Percentiles rank a stretch among this genome's conserved stretches.
These are phyloP conservation scores for Basidioascus undulatus DNA, from an alignment of 768 basidiomycete genomes.

Conservation along the genomic window DNA sequence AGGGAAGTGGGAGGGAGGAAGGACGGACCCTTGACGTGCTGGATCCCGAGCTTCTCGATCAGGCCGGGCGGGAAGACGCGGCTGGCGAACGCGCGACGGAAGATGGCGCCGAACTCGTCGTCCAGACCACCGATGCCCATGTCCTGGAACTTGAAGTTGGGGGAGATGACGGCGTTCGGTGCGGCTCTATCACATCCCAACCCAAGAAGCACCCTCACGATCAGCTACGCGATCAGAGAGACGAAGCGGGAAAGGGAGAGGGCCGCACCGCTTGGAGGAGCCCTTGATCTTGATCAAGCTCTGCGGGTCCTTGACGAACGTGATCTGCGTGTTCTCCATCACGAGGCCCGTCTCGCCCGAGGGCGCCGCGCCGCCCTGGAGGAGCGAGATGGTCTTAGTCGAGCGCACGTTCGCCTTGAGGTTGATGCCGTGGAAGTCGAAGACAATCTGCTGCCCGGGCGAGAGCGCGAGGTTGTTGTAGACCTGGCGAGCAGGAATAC, in stretches of 20 bases:
- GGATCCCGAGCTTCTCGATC: constrained; percentile 91
- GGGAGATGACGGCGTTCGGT: constrained; percentile 81
- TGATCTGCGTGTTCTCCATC: constrained; percentile 80
- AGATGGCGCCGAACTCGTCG: constrained; percentile 80
- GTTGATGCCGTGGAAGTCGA: constrained; percentile 71
- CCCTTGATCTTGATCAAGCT: constrained; percentile 75
- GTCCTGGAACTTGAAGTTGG: constrained; percentile 98
- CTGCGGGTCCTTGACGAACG: constrained; percentile 56
- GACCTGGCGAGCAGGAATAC: constrained; percentile 21
- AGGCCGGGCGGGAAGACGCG: constrained; percentile 94
- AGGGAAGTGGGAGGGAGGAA: not conserved
- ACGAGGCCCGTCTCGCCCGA: constrained; percentile 35
- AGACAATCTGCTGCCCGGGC: constrained; percentile 42
- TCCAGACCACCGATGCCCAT: constrained; percentile 99
- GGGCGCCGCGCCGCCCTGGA: constrained; percentile 13
- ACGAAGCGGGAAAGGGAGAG: not conserved
- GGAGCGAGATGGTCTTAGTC: constrained; percentile 33
- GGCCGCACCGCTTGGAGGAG: constrained; percentile 52
- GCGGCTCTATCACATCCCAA: constrained; percentile 33
- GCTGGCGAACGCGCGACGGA: constrained; percentile 91
- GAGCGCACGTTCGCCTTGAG: constrained; percentile 45
- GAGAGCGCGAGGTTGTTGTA: constrained; percentile 50
- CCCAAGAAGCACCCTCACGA: not conserved
- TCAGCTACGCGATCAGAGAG: not conserved
- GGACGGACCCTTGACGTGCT: constrained; percentile 79